Percentiles rank a stretch among this genome's conserved stretches.
phyloP scores from a whole-genome alignment of 331 rosid species.

The Saraca asoca region DNA sequence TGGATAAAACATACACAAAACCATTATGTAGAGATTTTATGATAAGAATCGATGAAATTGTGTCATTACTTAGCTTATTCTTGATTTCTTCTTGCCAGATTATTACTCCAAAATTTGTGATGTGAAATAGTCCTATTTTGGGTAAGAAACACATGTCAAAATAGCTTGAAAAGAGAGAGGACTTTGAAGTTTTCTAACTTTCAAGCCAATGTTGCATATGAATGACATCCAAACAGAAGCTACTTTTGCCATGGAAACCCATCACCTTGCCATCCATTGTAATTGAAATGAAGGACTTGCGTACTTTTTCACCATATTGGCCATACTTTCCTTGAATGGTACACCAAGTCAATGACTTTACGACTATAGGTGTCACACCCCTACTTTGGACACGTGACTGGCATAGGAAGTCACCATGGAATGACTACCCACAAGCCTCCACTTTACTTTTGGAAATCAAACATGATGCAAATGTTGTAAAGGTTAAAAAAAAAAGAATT shows the following conservation, averaged over 20 bases:
- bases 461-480: too few relatives aligned
- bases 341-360: conserved; percentile 67
- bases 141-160: conserved; percentile 41
- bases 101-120: conserved; percentile 15
- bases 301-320: conserved; percentile 85
- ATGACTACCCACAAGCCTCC: too few relatives aligned
- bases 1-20: conserved; percentile 14
- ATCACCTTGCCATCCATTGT: conserved; percentile 85
- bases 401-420: too few relatives aligned
- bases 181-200: conserved; percentile 55
- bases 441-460: too few relatives aligned
- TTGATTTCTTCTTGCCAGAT: conserved; percentile 12
- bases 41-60: conserved; percentile 9
- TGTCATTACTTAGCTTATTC: conserved; percentile 15
- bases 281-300: conserved; percentile 82
- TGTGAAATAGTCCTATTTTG: not conserved
- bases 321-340: conserved; percentile 85
- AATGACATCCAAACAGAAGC: conserved; percentile 85
- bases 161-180: conserved; percentile 66
- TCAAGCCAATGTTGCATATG: conserved; percentile 98
- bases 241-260: conserved; percentile 91
- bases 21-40: conserved; percentile 14
- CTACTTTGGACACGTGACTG: too few relatives aligned
- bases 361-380: conserved; percentile 43
- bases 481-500: too few relatives aligned